A percentile compares a stretch with the other conserved stretches of the same genome.
phyloP scores from a whole-genome alignment of 352 stramenopile species.

The Globisporangium apiculatum region DNA sequence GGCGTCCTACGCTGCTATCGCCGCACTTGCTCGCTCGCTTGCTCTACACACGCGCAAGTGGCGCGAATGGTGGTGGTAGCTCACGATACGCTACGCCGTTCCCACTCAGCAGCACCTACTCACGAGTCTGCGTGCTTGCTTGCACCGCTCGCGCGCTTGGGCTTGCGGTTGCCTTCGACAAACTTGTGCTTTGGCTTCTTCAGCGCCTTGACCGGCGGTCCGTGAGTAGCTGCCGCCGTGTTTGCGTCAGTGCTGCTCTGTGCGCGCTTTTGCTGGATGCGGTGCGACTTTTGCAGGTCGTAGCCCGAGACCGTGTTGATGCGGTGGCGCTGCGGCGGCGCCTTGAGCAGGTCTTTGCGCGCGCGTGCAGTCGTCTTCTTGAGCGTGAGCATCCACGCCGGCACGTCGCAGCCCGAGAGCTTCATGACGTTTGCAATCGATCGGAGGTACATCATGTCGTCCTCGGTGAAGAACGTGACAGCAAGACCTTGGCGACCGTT shows the following conservation, averaged over 20 bases:
- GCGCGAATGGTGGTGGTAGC: no score
- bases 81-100: no score
- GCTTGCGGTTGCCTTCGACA: constrained; percentile 2
- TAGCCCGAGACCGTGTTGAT: constrained; percentile 86
- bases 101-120: no score
- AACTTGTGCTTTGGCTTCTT: constrained; percentile 13
- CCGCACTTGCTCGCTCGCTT: neutral
- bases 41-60: neutral
- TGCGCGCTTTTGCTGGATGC: constrained; percentile 25
- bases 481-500: constrained; percentile 90
- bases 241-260: neutral
- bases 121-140: neutral
- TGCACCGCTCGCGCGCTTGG: neutral
- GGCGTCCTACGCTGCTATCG: no score
- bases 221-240: neutral
- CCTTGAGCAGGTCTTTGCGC: constrained; percentile 79
- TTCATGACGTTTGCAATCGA: constrained; percentile 99
- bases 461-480: constrained; percentile 97
- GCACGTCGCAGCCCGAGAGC: constrained; percentile 95
- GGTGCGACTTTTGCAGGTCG: constrained; percentile 81
- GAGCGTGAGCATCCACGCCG: constrained; percentile 97
- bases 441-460: constrained; percentile 92
- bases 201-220: neutral
- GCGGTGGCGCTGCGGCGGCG: constrained; percentile 53
- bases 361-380: constrained; percentile 79